Percentiles rank a stretch among this genome's conserved stretches.
Conservation (phyloP, 805 yeast genomes). For the Lipomyces kockii region DNA sequence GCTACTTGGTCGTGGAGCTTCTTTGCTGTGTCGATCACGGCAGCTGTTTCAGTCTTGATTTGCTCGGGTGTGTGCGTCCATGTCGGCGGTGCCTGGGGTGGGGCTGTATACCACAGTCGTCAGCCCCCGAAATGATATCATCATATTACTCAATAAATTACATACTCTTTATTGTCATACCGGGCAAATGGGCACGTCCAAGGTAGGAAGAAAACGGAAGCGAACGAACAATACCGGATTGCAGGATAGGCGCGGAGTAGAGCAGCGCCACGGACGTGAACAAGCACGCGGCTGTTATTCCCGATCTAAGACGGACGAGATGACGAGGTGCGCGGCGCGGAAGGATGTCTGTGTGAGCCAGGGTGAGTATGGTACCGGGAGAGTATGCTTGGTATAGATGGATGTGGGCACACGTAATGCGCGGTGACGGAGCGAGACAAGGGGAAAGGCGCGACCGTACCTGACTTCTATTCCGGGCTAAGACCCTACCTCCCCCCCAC, state of each 20-base stretch:
- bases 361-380: neutral
- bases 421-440: no score
- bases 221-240: constrained; percentile 2
- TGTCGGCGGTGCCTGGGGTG: constrained; percentile 51
- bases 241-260: constrained; percentile 24
- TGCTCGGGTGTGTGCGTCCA: constrained; percentile 67
- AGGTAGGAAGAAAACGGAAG: constrained; percentile 24
- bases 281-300: constrained; percentile 29
- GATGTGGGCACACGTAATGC: no score
- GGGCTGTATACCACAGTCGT: constrained; percentile 19
- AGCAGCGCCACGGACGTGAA: constrained; percentile 29
- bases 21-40: constrained; percentile 52
- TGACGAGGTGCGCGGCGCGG: neutral
- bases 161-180: constrained; percentile 20
- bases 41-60: constrained; percentile 51
- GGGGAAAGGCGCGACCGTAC: no score
- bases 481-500: no score
- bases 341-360: neutral
- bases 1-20: constrained; percentile 61
- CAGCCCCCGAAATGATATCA: neutral
- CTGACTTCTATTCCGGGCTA: no score
- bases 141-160: neutral
- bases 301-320: neutral
- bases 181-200: constrained; percentile 25
- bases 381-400: no score